These are phyloP conservation scores for Aphanomyces stellatus DNA, from an alignment of 352 stramenopile species.

Conservation along the genomic window DNA sequence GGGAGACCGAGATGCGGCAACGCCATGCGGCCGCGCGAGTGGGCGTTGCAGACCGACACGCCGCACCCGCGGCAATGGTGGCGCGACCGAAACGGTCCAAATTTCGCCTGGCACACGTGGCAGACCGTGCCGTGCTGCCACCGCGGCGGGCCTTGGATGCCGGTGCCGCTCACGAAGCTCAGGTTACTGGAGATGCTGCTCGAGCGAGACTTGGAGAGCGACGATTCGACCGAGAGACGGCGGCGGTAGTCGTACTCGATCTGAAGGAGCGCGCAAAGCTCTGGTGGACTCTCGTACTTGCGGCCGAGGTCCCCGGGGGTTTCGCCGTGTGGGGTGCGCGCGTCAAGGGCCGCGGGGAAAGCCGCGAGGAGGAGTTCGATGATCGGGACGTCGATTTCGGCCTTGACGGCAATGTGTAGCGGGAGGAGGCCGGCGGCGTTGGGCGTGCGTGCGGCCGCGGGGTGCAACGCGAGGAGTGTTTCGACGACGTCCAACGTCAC, in stretches of 20 bases:
- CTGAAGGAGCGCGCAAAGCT: constrained; percentile 36
- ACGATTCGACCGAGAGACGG: constrained; percentile 23
- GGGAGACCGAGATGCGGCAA: constrained; percentile 8
- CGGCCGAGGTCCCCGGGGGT: constrained; percentile 55
- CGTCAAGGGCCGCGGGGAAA: constrained; percentile 41
- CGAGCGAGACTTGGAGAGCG: not conserved
- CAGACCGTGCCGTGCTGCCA: constrained; percentile 19
- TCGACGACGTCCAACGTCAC: constrained; percentile 57
- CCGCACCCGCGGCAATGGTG: constrained; percentile 18
- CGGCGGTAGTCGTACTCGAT: constrained; percentile 41
- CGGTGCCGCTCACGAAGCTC: too few relatives aligned
- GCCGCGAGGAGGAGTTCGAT: constrained; percentile 41
- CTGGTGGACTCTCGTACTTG: constrained; percentile 38
- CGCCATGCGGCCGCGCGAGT: constrained; percentile 12
- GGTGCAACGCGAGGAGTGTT: constrained; percentile 53
- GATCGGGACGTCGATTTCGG: constrained; percentile 55
- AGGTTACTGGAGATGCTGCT: not conserved
- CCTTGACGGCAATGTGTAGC: constrained; percentile 78
- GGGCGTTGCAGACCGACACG: constrained; percentile 9
- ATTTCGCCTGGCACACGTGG: constrained; percentile 19
- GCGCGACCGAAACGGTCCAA: constrained; percentile 11
- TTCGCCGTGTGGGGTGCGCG: constrained; percentile 63
- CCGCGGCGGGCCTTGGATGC: not conserved
- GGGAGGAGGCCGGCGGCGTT: constrained; percentile 74
- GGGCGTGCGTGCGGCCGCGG: constrained; percentile 39